phyloP scores from a whole-genome alignment of 495 filamentous ascomycete genomes.

The Xylaria castorea region DNA sequence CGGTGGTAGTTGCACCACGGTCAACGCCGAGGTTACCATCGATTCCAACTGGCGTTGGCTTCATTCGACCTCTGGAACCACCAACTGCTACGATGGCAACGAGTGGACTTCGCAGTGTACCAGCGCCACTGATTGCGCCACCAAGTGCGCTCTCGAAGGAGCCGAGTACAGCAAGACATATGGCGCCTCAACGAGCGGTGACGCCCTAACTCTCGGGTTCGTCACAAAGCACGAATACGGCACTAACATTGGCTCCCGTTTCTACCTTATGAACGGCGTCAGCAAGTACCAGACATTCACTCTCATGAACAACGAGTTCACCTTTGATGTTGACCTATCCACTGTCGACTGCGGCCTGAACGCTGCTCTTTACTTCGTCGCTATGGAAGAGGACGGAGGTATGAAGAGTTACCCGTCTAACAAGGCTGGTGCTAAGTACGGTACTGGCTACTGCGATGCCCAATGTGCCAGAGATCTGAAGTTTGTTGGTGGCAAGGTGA shows the following conservation, averaged over 20 bases:
- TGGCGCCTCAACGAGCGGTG: slow-evolving; percentile 55
- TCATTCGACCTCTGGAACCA: slow-evolving; percentile 43
- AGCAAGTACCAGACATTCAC: slow-evolving; percentile 64
- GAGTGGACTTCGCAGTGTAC: slow-evolving; percentile 53
- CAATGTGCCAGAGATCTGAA: slow-evolving; percentile 63
- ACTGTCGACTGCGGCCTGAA: slow-evolving; percentile 63
- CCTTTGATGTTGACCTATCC: slow-evolving; percentile 66
- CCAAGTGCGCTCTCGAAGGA: slow-evolving; percentile 56
- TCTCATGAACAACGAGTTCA: slow-evolving; percentile 64
- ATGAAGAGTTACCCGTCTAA: slow-evolving; percentile 57
- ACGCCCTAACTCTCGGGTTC: slow-evolving; percentile 60
- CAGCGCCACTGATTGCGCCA: slow-evolving; percentile 46
- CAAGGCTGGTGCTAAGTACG: slow-evolving; percentile 67
- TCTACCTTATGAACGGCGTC: slow-evolving; percentile 61
- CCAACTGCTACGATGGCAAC: slow-evolving; percentile 62
- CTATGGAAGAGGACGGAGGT: slow-evolving; percentile 64
- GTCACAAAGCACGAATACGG: slow-evolving; percentile 58
- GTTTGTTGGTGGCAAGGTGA: slow-evolving; percentile 57
- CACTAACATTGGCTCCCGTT: slow-evolving; percentile 60
- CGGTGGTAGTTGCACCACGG: slow-evolving; percentile 56
- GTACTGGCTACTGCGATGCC: slow-evolving; percentile 65
- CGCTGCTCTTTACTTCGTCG: slow-evolving; percentile 65
- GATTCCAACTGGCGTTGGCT: slow-evolving; percentile 63
- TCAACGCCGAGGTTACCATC: slow-evolving; percentile 51
- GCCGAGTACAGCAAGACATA: slow-evolving; percentile 57